These are phyloP conservation scores for Annona cherimola DNA, from an alignment of 164 flowering plant genomes.

Conservation along the genomic window DNA sequence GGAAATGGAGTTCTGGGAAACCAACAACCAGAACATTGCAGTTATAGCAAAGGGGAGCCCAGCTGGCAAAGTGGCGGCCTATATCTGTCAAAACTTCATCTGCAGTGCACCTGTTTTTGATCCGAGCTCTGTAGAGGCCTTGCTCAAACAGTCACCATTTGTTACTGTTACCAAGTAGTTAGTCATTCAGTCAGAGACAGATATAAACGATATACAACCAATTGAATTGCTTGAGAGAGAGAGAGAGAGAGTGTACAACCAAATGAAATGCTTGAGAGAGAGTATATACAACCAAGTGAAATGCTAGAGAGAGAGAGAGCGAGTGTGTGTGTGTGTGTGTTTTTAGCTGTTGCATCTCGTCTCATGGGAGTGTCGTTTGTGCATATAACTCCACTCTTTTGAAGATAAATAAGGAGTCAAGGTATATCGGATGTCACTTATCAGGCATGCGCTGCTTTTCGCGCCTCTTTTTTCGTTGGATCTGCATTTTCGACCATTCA, in stretches of 20 bases:
- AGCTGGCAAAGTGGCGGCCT: constrained; percentile 48
- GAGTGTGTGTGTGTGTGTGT: too few relatives aligned
- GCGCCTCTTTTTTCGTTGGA: too few relatives aligned
- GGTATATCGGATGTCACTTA: too few relatives aligned
- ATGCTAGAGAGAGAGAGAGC: neutral
- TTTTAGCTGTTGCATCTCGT: too few relatives aligned
- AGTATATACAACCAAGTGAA: neutral
- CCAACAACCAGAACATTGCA: constrained; percentile 44
- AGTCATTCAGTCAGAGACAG: neutral
- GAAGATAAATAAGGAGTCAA: too few relatives aligned
- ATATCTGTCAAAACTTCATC: constrained; percentile 82
- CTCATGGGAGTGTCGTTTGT: too few relatives aligned
- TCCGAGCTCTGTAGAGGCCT: constrained; percentile 38
- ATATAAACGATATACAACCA: neutral
- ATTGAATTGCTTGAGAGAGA: neutral
- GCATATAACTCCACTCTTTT: too few relatives aligned
- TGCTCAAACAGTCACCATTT: constrained; percentile 25
- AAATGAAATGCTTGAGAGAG: too few relatives aligned
- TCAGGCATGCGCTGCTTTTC: too few relatives aligned
- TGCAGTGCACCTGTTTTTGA: constrained; percentile 65
- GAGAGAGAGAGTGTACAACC: neutral
- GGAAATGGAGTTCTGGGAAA: constrained; percentile 78
- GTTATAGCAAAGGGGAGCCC: constrained; percentile 51
- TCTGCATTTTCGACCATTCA: too few relatives aligned
- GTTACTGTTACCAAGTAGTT: neutral